Percentiles rank a stretch among this genome's conserved stretches.
Evolutionary conservation across 345 rosid species (phyloP).

Genomic region (Theobroma cacao): DNA sequence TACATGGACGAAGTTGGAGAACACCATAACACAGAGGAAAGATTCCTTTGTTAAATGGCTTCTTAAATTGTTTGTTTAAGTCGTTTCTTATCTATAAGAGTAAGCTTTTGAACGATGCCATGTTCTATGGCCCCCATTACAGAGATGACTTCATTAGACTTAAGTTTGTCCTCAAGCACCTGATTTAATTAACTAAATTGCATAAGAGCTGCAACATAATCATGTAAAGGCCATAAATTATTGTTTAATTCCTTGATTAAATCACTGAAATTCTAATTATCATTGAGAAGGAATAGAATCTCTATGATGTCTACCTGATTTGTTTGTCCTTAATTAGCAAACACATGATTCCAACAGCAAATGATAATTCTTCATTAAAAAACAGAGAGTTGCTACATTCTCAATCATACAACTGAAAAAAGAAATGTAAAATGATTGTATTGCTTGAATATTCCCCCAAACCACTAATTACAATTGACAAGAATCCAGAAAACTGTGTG

Average conservation of each 20-base stretch:
- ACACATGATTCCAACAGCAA: conserved; percentile 8
- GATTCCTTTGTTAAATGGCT: too few relatives aligned
- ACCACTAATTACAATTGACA: conserved; percentile 22
- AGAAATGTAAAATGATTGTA: not conserved
- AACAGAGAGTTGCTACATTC: not conserved
- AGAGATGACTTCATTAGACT: not conserved
- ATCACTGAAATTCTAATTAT: not conserved
- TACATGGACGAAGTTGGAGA: too few relatives aligned
- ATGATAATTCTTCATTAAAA: not conserved
- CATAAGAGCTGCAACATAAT: not conserved
- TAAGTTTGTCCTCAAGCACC: not conserved
- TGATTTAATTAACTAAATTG: not conserved
- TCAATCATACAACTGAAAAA: not conserved
- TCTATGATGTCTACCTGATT: not conserved
- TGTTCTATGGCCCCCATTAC: conserved; percentile 7
- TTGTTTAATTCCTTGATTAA: not conserved
- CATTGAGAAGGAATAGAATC: not conserved
- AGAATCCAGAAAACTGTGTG: not conserved
- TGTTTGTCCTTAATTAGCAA: conserved; percentile 9
- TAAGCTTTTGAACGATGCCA: too few relatives aligned
- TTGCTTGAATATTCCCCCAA: conserved; percentile 1
- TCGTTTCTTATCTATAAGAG: too few relatives aligned
- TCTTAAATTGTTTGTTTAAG: too few relatives aligned
- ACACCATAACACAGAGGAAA: too few relatives aligned
- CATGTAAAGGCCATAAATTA: not conserved